Conservation (phyloP, 306 rosid species). For the Acacia melanoxylon region DNA sequence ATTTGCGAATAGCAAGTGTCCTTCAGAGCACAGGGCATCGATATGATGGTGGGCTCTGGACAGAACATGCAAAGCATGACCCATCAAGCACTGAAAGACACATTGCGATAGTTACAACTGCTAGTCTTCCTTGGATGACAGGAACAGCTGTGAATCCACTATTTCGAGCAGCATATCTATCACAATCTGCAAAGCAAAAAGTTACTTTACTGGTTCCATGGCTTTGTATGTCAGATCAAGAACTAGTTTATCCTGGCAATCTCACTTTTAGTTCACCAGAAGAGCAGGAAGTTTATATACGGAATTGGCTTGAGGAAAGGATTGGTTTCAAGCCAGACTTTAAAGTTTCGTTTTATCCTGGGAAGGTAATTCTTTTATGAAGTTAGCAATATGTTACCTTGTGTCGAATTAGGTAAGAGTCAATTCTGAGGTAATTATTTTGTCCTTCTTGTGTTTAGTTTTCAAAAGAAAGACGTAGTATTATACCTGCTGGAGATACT, state of each 20-base stretch:
- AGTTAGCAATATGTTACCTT: slow-evolving; percentile 21
- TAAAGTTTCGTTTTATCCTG: slow-evolving; percentile 93
- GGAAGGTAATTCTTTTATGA: slow-evolving; percentile 63
- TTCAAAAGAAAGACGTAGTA: slow-evolving; percentile 82
- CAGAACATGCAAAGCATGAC: slow-evolving; percentile 66
- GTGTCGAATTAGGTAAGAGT: slow-evolving; percentile 19
- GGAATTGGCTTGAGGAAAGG: slow-evolving; percentile 98
- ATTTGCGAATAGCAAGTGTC: slow-evolving; percentile 87
- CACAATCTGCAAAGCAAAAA: slow-evolving; percentile 71
- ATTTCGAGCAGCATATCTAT: slow-evolving; percentile 95
- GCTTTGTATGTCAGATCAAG: slow-evolving; percentile 93
- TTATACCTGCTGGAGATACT: slow-evolving; percentile 95
- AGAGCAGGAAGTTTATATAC: slow-evolving; percentile 89
- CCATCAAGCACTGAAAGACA: slow-evolving; percentile 62
- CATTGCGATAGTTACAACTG: slow-evolving; percentile 96
- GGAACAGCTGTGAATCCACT: slow-evolving; percentile 98
- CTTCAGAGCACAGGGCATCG: slow-evolving; percentile 92
- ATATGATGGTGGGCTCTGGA: slow-evolving; percentile 91
- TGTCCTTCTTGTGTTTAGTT: slow-evolving; percentile 53
- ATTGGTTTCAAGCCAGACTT: slow-evolving; percentile 89
- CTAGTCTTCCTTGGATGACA: slow-evolving; percentile 99
- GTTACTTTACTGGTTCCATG: slow-evolving; percentile 96
- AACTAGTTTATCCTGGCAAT: slow-evolving; percentile 76
- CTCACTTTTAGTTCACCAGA: slow-evolving; percentile 85
- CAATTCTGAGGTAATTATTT: slow-evolving; percentile 29